These are phyloP conservation scores for Neurospora sp. DNA, from an alignment of 495 filamentous ascomycete species.

Conservation along the genomic window DNA sequence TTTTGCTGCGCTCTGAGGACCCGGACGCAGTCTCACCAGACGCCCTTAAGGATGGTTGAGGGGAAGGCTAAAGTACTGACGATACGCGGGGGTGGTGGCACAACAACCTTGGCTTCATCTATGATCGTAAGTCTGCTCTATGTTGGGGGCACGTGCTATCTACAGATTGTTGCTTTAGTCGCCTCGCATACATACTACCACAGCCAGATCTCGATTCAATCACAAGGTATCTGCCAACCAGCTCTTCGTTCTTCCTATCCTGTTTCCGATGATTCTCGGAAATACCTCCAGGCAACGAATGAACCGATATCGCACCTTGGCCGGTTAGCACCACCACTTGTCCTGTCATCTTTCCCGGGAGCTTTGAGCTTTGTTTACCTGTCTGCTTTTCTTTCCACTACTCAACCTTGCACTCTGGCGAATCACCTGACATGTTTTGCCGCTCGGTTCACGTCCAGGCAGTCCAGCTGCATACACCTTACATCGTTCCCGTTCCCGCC, in stretches of 20 bases:
- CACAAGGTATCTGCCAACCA: not conserved
- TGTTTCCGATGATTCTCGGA: not conserved
- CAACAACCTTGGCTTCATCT: not conserved
- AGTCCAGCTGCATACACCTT: not conserved
- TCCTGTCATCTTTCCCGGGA: not conserved
- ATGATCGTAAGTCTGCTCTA: not conserved
- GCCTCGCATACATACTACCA: not conserved
- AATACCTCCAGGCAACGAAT: not conserved
- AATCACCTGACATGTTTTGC: not conserved
- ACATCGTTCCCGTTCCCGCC: not conserved
- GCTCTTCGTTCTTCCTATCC: not conserved
- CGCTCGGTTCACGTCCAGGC: not conserved
- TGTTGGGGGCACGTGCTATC: not conserved
- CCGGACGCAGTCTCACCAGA: not conserved
- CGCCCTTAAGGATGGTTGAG: not conserved
- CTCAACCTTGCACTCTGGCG: not conserved
- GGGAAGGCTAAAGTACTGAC: not conserved
- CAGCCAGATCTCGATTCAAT: not conserved
- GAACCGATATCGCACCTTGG: not conserved
- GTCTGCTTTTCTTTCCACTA: not conserved
- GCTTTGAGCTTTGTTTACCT: not conserved
- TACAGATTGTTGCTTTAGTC: not conserved
- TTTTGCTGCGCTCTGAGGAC: not conserved
- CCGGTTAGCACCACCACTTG: not conserved
- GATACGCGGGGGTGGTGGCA: not conserved